Conservation (phyloP, 148 eudicot species). For the Vaccinium darrowii region DNA sequence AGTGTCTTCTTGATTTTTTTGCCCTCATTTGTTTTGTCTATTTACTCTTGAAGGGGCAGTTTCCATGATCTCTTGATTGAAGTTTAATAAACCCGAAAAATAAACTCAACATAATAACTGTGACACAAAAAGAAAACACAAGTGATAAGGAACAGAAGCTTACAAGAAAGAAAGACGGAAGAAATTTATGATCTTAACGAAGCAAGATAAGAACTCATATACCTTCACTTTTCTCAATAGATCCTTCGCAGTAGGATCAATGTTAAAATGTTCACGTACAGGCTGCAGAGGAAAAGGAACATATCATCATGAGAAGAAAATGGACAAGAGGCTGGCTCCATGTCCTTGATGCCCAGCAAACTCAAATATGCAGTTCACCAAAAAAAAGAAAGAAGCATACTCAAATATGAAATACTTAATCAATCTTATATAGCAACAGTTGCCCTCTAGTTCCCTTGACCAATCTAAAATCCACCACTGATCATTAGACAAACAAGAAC, state of each 20-base stretch:
- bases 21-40: no score
- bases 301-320: neutral
- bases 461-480: neutral
- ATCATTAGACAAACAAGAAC: neutral
- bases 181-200: neutral
- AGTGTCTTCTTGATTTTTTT: neutral
- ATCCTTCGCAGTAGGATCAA: conserved; percentile 53
- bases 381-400: neutral
- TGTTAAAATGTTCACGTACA: conserved; percentile 79
- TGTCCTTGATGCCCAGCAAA: no score
- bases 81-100: no score
- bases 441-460: neutral
- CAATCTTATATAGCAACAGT: neutral
- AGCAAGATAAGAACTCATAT: conserved; percentile 13
- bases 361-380: no score
- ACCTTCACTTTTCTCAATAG: conserved; percentile 81
- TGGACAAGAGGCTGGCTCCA: no score
- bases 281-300: conserved; percentile 47
- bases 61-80: neutral
- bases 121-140: no score
- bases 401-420: neutral
- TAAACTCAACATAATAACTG: no score
- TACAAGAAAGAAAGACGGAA: neutral
- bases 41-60: neutral
- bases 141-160: neutral